Evolutionary conservation across 805 yeast species (phyloP), one percentile per base, ranked within the genome.

Genomic region (Candida multigemmis): DNA sequence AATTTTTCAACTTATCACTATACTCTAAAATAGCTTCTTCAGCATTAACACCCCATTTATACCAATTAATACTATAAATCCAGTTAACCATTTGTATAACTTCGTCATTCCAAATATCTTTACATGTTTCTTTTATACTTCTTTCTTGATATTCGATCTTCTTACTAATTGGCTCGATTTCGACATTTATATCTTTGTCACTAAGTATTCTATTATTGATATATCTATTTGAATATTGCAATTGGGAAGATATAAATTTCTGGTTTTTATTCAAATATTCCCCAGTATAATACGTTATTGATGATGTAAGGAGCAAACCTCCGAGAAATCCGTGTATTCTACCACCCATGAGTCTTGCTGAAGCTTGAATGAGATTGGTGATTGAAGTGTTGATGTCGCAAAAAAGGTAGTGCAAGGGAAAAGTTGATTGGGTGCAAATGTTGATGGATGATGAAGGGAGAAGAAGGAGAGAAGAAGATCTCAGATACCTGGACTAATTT

Each of bases 21-120:
- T 57, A 38, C 17, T 41, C 38, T 26, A 37, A 39, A 21, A 56
- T 25, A 39, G 53, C 49, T 30, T 46, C 41, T 38, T 60, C 65
- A 10, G 51, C 47, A 14, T 49, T 41, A 21, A 57, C 39, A 2
- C 62, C 64, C 38, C 48, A 40, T 31, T 56, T 53, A 49, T 68
- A 57, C 67, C 73, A 54, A 46, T 65, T 63, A 35, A 71, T 58
- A 24, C 65, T 42, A 42, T 78, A 79, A 9, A 79, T 38, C 71
- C 80, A 77, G 38, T 74, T 73, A 13, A 76, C 82, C 32, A 69
- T 66, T 23, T 57, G 60, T 31, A 78, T 64, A 28, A 82, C 67
- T 46, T 80, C 87, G 23, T 71, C 74, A 44, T 82, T 77, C 94
- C 94, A 82, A 22, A 81, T 62, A 42, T 82, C 93, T 38, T 76